These are phyloP conservation scores for Stagonosporopsis chrysanthemi DNA, from an alignment of 2,329 filamentous ascomycete species.

Conservation along the genomic window DNA sequence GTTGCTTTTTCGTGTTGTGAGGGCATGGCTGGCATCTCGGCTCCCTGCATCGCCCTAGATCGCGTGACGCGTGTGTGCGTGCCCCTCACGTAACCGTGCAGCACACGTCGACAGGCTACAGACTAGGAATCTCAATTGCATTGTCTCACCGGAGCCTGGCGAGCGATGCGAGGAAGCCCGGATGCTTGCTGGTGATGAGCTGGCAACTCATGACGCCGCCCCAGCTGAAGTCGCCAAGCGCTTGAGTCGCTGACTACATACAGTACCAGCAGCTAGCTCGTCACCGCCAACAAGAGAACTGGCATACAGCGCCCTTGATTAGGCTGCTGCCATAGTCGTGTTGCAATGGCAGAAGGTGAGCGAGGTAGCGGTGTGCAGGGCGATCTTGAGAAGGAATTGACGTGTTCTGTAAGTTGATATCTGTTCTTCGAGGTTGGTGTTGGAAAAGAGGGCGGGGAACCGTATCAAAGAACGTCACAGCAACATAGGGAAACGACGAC, in stretches of 20 bases:
- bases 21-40: background rate
- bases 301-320: slow-evolving; percentile 7
- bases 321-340: slow-evolving; percentile 4
- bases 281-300: slow-evolving; percentile 11
- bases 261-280: slow-evolving; percentile 14
- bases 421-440: slow-evolving; percentile 19
- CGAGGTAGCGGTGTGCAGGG: slow-evolving; percentile 55
- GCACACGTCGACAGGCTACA: slow-evolving; percentile 21
- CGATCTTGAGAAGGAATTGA: slow-evolving; percentile 92
- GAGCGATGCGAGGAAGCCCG: slow-evolving; percentile 17
- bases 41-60: slow-evolving; percentile 19
- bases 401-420: slow-evolving; percentile 79
- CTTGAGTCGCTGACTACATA: slow-evolving; percentile 21
- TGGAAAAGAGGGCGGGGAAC: slow-evolving; percentile 20
- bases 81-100: slow-evolving; percentile 24
- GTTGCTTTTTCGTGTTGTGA: background rate
- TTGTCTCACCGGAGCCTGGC: slow-evolving; percentile 15
- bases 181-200: slow-evolving; percentile 19
- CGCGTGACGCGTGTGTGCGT: slow-evolving; percentile 19
- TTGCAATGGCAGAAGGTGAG: slow-evolving; percentile 45
- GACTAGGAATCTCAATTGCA: slow-evolving; percentile 13
- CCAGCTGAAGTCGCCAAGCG: slow-evolving; percentile 22
- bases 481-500: slow-evolving; percentile 3
- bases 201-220: slow-evolving; percentile 21
- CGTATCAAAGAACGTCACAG: background rate